Evolutionary conservation across 768 basidiomycete genomes (phyloP).

Genomic region (Rhodotorula paludigena): DNA sequence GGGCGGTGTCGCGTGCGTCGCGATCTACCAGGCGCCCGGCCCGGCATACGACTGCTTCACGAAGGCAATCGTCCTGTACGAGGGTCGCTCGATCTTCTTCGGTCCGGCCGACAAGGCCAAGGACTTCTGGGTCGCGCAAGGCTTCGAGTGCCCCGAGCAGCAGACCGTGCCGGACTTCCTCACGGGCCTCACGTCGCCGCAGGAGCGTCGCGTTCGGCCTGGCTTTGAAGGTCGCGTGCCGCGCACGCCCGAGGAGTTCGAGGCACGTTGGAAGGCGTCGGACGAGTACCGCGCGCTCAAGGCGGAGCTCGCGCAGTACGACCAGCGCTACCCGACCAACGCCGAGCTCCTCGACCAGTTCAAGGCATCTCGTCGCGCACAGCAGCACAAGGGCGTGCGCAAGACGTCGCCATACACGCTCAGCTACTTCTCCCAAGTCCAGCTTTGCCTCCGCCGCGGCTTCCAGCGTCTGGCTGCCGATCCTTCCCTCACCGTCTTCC

Average conservation of each 20-base stretch:
- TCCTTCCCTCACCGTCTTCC: constrained; percentile 48
- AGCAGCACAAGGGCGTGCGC: constrained; percentile 48
- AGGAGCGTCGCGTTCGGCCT: constrained; percentile 52
- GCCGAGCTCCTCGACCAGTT: constrained; percentile 46
- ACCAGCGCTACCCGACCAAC: constrained; percentile 45
- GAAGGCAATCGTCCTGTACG: constrained; percentile 68
- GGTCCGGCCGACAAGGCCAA: constrained; percentile 63
- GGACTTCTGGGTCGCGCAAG: constrained; percentile 67
- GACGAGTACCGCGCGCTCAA: constrained; percentile 43
- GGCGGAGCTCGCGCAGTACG: constrained; percentile 39
- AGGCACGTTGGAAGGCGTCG: constrained; percentile 50
- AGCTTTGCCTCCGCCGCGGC: not conserved
- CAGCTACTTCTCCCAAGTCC: constrained; percentile 43
- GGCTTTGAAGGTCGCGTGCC: constrained; percentile 51
- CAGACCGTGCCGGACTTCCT: constrained; percentile 48
- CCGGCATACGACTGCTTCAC: constrained; percentile 59
- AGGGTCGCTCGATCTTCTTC: constrained; percentile 68
- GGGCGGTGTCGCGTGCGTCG: constrained; percentile 5
- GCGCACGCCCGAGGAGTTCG: constrained; percentile 51
- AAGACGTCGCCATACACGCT: constrained; percentile 51
- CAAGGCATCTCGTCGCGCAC: constrained; percentile 45
- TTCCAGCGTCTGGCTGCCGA: constrained; percentile 50
- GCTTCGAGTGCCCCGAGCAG: constrained; percentile 45
- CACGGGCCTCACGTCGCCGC: constrained; percentile 58
- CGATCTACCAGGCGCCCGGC: constrained; percentile 16